Base-by-base conservation (phyloP, 352 stramenopile species). In the Phytophthora macrochlamydospora region DNA sequence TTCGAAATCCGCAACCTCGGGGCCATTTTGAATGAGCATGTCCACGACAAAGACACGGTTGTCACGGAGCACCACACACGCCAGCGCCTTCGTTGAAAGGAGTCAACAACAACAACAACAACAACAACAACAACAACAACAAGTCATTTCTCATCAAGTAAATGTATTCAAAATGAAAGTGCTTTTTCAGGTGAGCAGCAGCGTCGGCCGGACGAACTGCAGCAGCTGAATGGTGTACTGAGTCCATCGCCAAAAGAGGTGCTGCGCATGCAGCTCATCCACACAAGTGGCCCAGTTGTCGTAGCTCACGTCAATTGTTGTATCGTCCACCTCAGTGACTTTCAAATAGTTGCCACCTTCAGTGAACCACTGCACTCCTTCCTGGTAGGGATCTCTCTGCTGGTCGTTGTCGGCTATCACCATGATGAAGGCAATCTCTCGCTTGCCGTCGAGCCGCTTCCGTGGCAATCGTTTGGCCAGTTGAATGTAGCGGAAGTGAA, bases 261-360 rank as follows among this genome's bases (percentile, higher is more conserved):
- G 6, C 18, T 18, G 11, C 46, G 46, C 44, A 30, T 51, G 44
- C 2, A 4, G 5, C 44, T 51, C 14, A 18, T 18, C 31, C 24
- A 31, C 14, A 11, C 44, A 51, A 11, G 14, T 51, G 11, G 44
- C 44, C 44, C 44, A 51, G 44, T 51, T 13, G 44, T 51, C 44
- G 44, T 32, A 51, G n/a, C 9, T 18, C 3, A 52, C 46, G 8
- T 52, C 46, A 37, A 52, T 18, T 4, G 46, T 14, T 7, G 28
- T 37, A 28, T 61, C 31, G 14, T 69, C 55, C 29, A 73, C 59
- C 33, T 65, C 48, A 12, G 59, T 29, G 53, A 69, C n/a, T 32
- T 55, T 56, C 59, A 73, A 65, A 33, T 49, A 33, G n/a, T 59
- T 61, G 9, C 66, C 66, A 18, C 60, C 66, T 28, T 70, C 64